Base-by-base conservation (phyloP, 306 rosid genomes). In the Trifolium fragiferum region DNA sequence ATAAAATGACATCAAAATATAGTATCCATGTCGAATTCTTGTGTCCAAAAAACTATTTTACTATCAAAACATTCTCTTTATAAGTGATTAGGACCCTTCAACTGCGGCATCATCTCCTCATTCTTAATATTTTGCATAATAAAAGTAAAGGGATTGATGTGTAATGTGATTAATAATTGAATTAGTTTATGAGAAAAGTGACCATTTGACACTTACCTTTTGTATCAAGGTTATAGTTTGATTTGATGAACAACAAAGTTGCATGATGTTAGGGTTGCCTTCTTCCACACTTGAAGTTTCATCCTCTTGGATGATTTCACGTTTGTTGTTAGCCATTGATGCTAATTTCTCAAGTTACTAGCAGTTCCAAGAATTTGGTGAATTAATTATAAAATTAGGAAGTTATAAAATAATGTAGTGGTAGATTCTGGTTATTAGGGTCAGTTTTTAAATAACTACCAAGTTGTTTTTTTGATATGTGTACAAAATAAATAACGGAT, bases 211-310 rank as follows among this genome's bases (percentile, higher is more conserved):
- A 55, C 54, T 19, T 25, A 80, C 83, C 80, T 80, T 80, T 38
- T 80, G 80, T 16, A 12, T 3, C 49, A 68, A 20, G 15, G 70
- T 67, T 59, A 25, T 77, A 38, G 30, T 54, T 46, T 38, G n/a
- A 27, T 66, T 65, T 74, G 83, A 69, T 46, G 68, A 47, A 73
- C 83, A 72, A 65, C 78, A 73, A 38, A 7, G 6, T 15, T 41
- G 75, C 46, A 54, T 18, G 63, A 5, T 49, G 65, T 46, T 18
- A 47, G 71, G 21, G 76, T 13, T 20, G 8, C 79, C 79, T 27
- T 66, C 79, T 46, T 80, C 83, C 63, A 80, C 53, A 8, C 16
- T 46, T 66, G 79, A 57, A 19, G 19, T 30, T 30, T 78, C 67
- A 35, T 70, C 73, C 35, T 64, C 68, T 16, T 68, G 35, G 18